phyloP scores from a whole-genome alignment of 768 basidiomycete species.

The Rhodotorula graminis region DNA sequence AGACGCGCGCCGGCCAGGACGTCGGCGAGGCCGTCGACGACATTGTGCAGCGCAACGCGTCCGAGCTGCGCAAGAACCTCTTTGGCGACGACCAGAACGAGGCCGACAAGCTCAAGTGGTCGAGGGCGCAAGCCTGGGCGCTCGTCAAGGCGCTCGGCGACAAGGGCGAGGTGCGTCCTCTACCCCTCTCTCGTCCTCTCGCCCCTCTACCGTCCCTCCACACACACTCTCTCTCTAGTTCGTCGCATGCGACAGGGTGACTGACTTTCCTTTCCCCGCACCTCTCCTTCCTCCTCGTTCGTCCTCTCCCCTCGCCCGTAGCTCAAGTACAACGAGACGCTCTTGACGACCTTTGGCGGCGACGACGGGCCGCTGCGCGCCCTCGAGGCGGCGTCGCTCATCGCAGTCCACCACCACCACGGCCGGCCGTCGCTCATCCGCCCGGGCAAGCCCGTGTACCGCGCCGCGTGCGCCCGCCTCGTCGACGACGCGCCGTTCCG shows the following conservation, averaged over 20 bases:
- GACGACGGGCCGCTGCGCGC: conserved; percentile 71
- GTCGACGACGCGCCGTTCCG: conserved; percentile 60
- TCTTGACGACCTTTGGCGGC: conserved; percentile 87
- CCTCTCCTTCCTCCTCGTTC: no score
- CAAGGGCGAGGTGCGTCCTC: conserved; percentile 51
- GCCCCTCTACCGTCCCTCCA: neutral
- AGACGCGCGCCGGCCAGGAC: conserved; percentile 33
- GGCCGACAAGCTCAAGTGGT: conserved; percentile 75
- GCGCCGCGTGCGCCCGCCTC: conserved; percentile 75
- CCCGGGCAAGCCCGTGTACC: conserved; percentile 86
- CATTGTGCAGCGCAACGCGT: conserved; percentile 70
- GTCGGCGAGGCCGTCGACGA: conserved; percentile 52
- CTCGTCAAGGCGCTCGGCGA: conserved; percentile 69
- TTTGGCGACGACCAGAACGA: conserved; percentile 92
- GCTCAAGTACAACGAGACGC: conserved; percentile 74
- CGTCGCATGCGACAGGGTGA: no score
- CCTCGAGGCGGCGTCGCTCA: conserved; percentile 80
- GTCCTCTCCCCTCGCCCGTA: conserved; percentile 47
- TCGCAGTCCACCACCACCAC: conserved; percentile 61
- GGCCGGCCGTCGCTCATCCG: conserved; percentile 77
- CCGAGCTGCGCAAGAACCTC: conserved; percentile 79
- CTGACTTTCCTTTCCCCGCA: no score
- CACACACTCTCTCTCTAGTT: no score
- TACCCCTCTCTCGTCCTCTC: no score
- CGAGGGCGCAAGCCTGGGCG: conserved; percentile 79